phyloP scores from a whole-genome alignment of 371 early-diverging fungal species.

The Neoconidiobolus thromboides region DNA sequence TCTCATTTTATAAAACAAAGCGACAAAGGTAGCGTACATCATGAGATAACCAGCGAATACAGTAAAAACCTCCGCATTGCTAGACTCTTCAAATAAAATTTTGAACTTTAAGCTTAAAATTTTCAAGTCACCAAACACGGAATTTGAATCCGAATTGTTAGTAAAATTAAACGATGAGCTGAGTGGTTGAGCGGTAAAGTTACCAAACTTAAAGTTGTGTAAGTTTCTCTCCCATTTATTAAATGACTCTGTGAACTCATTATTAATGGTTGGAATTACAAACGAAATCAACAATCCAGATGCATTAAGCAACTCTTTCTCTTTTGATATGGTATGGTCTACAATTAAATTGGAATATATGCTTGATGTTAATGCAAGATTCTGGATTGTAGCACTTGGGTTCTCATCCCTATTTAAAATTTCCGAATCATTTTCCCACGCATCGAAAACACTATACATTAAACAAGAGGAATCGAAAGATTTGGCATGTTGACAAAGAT shows the following conservation, averaged over 20 bases:
- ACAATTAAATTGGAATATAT: too few relatives aligned
- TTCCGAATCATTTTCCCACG: neutral
- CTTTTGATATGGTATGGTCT: too few relatives aligned
- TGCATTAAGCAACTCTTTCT: too few relatives aligned
- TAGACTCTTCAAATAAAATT: constrained; percentile 20
- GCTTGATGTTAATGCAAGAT: too few relatives aligned
- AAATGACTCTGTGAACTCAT: neutral
- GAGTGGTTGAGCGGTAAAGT: neutral
- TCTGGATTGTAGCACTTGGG: too few relatives aligned
- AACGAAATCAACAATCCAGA: neutral
- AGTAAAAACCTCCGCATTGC: constrained; percentile 58
- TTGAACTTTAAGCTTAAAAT: neutral
- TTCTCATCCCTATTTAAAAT: neutral
- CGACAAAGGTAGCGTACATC: constrained; percentile 62
- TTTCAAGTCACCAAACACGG: neutral
- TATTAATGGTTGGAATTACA: neutral
- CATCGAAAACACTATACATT: neutral
- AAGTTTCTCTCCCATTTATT: neutral
- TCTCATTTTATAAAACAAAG: constrained; percentile 71
- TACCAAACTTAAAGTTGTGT: neutral
- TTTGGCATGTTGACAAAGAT: neutral
- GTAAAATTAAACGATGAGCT: neutral
- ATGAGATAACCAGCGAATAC: constrained; percentile 66
- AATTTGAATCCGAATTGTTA: neutral
- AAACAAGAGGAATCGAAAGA: neutral